phyloP scores from a whole-genome alignment of 1,139 yeast species.

The Geotrichum phurueaensis region DNA sequence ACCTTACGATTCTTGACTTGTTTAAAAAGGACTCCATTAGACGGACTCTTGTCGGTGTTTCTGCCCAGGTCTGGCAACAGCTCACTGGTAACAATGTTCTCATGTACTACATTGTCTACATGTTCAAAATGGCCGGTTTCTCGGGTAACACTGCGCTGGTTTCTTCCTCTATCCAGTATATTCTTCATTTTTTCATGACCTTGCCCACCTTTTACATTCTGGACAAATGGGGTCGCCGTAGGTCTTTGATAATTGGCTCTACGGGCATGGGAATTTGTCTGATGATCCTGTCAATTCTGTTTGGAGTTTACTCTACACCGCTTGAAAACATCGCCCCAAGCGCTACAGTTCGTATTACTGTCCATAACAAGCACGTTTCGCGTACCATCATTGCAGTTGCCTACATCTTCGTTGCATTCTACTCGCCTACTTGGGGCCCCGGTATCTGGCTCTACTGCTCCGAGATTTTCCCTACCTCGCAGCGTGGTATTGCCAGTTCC shows the following conservation, averaged over 20 bases:
- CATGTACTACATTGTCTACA: slow-evolving; percentile 40
- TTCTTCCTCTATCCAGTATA: slow-evolving; percentile 57
- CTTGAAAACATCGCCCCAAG: slow-evolving; percentile 36
- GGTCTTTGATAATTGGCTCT: slow-evolving; percentile 38
- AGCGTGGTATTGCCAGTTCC: slow-evolving; percentile 51
- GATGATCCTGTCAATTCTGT: slow-evolving; percentile 42
- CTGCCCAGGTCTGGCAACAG: slow-evolving; percentile 68
- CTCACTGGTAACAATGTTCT: slow-evolving; percentile 67
- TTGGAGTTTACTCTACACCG: slow-evolving; percentile 41
- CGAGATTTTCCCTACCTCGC: slow-evolving; percentile 53
- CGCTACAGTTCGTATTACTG: slow-evolving; percentile 46
- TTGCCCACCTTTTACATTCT: slow-evolving; percentile 44
- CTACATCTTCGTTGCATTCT: slow-evolving; percentile 59
- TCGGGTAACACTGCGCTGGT: slow-evolving; percentile 36
- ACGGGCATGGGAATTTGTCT: slow-evolving; percentile 43
- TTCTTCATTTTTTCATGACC: slow-evolving; percentile 39
- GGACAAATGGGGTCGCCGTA: slow-evolving; percentile 53
- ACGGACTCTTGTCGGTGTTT: slow-evolving; percentile 50
- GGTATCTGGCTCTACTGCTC: slow-evolving; percentile 55
- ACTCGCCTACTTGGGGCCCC: slow-evolving; percentile 66
- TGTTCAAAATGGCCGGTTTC: slow-evolving; percentile 39
- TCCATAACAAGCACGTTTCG: slow-evolving; percentile 36
- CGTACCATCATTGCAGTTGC: slow-evolving; percentile 54
- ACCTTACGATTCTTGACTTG: slow-evolving; percentile 39
- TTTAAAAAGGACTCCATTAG: slow-evolving; percentile 45